Conservation (phyloP, 345 rosid species). For the Brassica incana region DNA sequence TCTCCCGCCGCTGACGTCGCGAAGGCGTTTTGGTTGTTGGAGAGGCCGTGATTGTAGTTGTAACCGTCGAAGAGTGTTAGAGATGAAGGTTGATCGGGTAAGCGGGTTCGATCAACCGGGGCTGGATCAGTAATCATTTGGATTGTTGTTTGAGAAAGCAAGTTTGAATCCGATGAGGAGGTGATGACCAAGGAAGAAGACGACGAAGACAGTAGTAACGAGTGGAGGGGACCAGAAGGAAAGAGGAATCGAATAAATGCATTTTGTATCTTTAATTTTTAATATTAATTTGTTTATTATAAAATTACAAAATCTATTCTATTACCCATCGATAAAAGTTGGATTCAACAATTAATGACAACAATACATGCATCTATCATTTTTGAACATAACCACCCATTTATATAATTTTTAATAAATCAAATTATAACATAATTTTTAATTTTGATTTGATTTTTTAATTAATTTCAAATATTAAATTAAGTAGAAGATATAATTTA, state of each 20-base stretch:
- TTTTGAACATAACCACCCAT: too few species aligned
- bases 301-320: not conserved
- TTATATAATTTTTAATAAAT: too few species aligned
- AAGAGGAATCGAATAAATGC: not conserved
- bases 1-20: conserved; percentile 7
- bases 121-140: conserved; percentile 59
- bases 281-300: not conserved
- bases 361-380: too few species aligned
- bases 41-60: conserved; percentile 27
- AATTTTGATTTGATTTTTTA: too few species aligned
- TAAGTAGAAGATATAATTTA: too few species aligned
- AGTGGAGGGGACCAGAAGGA: conserved; percentile 31
- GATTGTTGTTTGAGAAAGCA: not conserved
- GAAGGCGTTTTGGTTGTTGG: conserved; percentile 29
- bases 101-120: conserved; percentile 42
- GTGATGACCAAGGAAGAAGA: not conserved
- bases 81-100: conserved; percentile 45
- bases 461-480: too few species aligned
- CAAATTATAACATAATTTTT: too few species aligned
- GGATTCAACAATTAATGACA: too few species aligned
- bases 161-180: not conserved
- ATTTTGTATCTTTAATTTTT: not conserved
- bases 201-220: conserved; percentile 1
- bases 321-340: too few species aligned
- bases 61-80: conserved; percentile 45